Percentiles rank a stretch among this genome's conserved stretches.
These are phyloP conservation scores for Gypsophila paniculata DNA, from an alignment of 179 eudicot genomes.

Conservation along the genomic window DNA sequence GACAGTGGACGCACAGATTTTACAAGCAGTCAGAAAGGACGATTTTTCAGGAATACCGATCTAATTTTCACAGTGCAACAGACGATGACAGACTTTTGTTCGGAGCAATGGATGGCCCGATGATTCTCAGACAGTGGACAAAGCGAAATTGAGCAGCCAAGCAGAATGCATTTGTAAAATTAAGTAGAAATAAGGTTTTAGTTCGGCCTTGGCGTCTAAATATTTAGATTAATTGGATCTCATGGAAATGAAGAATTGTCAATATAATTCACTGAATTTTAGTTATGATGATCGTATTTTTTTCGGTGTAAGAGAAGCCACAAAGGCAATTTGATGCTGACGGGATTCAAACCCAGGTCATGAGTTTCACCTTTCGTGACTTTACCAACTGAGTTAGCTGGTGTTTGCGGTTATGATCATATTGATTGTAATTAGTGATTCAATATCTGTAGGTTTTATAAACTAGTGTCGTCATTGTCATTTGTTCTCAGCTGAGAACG, in stretches of 20 bases:
- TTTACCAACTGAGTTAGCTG: no score
- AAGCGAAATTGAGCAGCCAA: background rate
- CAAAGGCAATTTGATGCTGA: no score
- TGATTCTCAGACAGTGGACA: background rate
- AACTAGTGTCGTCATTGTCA: no score
- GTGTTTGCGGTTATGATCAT: no score
- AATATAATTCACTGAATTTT: background rate
- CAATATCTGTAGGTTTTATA: no score
- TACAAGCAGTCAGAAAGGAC: constrained; percentile 31
- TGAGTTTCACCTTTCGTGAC: no score
- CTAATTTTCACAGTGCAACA: constrained; percentile 11
- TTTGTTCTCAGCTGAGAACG: no score
- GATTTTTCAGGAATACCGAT: constrained; percentile 36
- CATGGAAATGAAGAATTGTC: background rate
- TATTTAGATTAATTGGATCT: background rate
- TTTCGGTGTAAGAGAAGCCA: no score
- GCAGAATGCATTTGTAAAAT: constrained; percentile 5
- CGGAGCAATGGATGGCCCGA: background rate
- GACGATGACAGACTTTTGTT: background rate
- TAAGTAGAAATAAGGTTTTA: background rate
- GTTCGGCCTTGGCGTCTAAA: constrained; percentile 9
- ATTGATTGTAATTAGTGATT: no score
- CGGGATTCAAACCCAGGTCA: no score
- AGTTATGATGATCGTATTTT: no score
- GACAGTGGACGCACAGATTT: constrained; percentile 38